Base-by-base conservation (phyloP, 2,329 filamentous ascomycete genomes). In the Podosphaera leucotricha region DNA sequence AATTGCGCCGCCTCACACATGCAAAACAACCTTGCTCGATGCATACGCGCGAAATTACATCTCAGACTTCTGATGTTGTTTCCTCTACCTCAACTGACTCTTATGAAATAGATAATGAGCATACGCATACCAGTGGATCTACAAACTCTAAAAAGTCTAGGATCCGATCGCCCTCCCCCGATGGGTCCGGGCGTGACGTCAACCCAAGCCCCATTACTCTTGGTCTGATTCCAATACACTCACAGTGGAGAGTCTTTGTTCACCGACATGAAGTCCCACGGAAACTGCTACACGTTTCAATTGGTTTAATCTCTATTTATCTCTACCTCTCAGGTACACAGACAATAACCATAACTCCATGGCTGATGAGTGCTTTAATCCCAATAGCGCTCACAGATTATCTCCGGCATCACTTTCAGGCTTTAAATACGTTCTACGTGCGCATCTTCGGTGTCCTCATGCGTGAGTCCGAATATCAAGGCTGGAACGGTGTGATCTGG, bases 181-280 rank as follows among this genome's bases (percentile, higher is more conserved):
- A 30, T 24, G 35, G 80, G 65, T 81, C 71, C 60, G 92, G 84
- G 82, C 74, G 81, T 48, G 82, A 87, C 57, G 72, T 94, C 59
- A 93, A 84, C 55, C 74, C 90, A 49, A 92, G 84, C 53, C 90
- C 90, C 2, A 92, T 83, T 54, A 90, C 90, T 8, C 70, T 95
- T 3, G 90, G 90, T 7, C 68, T 95, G 41, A 98, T 98, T 48
- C 90, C 90, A 2, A 87, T 98, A 54, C 90, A 98, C 61, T 71
- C 82, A 48, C 80, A 90, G 58, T 98, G 90, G 72, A 74, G 84
- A 53, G 80, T 72, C 22, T 85, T 98, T 57, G 82, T 93, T 49
- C 90, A 98, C 68, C 85, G 84, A 55, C 87, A 98, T 62, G 90
- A 98, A 63, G 86, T 98, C 44, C 90, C 90, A 8, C 79, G 90